Evolutionary conservation across 192 early-diverging fungal genomes (phyloP).

Genomic region (Pilaira anomala): DNA sequence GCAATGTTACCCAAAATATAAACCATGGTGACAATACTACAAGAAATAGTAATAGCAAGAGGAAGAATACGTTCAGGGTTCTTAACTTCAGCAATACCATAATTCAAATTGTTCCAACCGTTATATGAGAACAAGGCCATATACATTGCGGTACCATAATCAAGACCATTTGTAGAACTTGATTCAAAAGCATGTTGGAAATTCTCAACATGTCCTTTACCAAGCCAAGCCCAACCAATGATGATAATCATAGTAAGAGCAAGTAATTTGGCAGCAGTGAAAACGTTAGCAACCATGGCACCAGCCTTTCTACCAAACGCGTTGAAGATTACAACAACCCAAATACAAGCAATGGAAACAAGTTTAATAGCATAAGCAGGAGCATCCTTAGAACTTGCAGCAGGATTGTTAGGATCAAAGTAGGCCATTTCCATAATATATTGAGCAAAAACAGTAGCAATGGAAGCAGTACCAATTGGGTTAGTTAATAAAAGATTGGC

Average conservation of each 20-base stretch:
- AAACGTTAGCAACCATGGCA: slow-evolving; percentile 59
- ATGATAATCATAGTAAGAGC: slow-evolving; percentile 66
- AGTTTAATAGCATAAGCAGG: slow-evolving; percentile 26
- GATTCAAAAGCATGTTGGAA: slow-evolving; percentile 54
- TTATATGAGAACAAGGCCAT: slow-evolving; percentile 54
- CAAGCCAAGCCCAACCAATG: slow-evolving; percentile 62
- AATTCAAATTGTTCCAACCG: slow-evolving; percentile 73
- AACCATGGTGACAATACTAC: slow-evolving; percentile 60
- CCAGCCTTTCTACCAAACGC: slow-evolving; percentile 42
- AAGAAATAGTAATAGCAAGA: slow-evolving; percentile 65
- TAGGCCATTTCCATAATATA: slow-evolving; percentile 61
- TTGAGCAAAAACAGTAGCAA: slow-evolving; percentile 62
- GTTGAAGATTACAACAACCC: slow-evolving; percentile 38
- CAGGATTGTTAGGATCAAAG: slow-evolving; percentile 13
- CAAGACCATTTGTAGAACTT: slow-evolving; percentile 49
- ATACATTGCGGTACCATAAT: slow-evolving; percentile 71
- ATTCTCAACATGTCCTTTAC: slow-evolving; percentile 49
- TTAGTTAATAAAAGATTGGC: slow-evolving; percentile 49
- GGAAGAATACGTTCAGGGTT: slow-evolving; percentile 71
- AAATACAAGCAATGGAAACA: slow-evolving; percentile 31
- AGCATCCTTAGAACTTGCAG: not conserved
- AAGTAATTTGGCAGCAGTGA: slow-evolving; percentile 70
- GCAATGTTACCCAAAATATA: slow-evolving; percentile 80
- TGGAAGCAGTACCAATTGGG: slow-evolving; percentile 47
- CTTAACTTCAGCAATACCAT: slow-evolving; percentile 78